These are phyloP conservation scores for Diplocarpon rosae DNA, from an alignment of 2,329 filamentous ascomycete genomes.

Conservation along the genomic window DNA sequence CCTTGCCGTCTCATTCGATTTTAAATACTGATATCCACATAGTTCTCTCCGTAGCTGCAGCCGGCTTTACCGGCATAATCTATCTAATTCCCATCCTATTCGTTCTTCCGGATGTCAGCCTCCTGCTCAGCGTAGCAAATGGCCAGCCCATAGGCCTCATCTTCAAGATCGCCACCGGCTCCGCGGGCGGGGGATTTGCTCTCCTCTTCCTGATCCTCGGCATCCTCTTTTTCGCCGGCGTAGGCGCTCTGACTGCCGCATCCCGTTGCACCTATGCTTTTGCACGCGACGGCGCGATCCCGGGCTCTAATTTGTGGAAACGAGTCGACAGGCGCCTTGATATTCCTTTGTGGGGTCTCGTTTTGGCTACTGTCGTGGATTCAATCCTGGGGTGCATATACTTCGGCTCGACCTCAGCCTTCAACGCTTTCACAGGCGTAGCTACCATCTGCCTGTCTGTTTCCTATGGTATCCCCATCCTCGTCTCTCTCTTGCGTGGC, in stretches of 20 bases:
- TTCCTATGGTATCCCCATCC: slow-evolving; percentile 65
- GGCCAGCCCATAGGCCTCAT: slow-evolving; percentile 66
- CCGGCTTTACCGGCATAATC: slow-evolving; percentile 51
- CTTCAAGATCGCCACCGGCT: slow-evolving; percentile 58
- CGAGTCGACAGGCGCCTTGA: slow-evolving; percentile 53
- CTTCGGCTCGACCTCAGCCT: slow-evolving; percentile 66
- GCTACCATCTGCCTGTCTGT: slow-evolving; percentile 69
- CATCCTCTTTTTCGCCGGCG: slow-evolving; percentile 66
- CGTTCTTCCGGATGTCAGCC: slow-evolving; percentile 56
- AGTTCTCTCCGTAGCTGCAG: slow-evolving; percentile 55
- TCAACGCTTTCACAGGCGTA: slow-evolving; percentile 70
- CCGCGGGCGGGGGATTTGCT: slow-evolving; percentile 57
- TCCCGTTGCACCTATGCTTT: slow-evolving; percentile 68
- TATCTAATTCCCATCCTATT: slow-evolving; percentile 69
- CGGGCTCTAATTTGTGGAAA: slow-evolving; percentile 55
- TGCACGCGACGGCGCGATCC: slow-evolving; percentile 63
- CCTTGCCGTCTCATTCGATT: neutral
- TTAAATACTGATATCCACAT: neutral
- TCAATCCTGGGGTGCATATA: slow-evolving; percentile 67
- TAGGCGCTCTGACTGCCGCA: slow-evolving; percentile 63
- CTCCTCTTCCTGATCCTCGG: slow-evolving; percentile 66
- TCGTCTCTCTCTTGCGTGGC: slow-evolving; percentile 57
- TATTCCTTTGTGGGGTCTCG: slow-evolving; percentile 59
- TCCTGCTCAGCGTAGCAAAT: slow-evolving; percentile 53
- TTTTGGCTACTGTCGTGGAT: slow-evolving; percentile 57